A percentile compares a stretch with the other conserved stretches of the same genome.
These are phyloP conservation scores for Ophiostoma piceae DNA, from an alignment of 2,329 filamentous ascomycete species.

Conservation along the genomic window DNA sequence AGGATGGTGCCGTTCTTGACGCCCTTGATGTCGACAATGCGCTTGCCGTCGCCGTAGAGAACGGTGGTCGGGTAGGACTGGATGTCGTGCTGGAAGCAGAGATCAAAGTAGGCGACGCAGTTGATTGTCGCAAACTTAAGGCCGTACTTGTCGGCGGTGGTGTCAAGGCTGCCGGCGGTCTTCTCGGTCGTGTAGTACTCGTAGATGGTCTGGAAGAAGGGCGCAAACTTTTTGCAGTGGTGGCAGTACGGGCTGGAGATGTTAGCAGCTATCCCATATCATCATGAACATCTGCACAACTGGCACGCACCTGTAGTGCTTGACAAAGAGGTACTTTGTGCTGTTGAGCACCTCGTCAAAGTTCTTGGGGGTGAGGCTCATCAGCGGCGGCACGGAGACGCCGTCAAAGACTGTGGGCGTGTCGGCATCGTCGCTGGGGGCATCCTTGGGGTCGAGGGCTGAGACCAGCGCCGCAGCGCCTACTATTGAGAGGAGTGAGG, in stretches of 20 bases:
- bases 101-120: conserved; percentile 75
- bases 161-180: conserved; percentile 47
- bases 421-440: conserved; percentile 36
- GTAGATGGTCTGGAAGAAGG: conserved; percentile 85
- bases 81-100: conserved; percentile 66
- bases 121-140: conserved; percentile 84
- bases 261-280: neutral
- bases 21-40: conserved; percentile 59
- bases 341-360: conserved; percentile 53
- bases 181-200: conserved; percentile 92
- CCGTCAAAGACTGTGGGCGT: conserved; percentile 60
- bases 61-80: conserved; percentile 68
- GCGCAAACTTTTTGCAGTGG: conserved; percentile 75
- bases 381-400: conserved; percentile 59
- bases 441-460: conserved; percentile 29
- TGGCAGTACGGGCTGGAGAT: conserved; percentile 51
- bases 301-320: conserved; percentile 61
- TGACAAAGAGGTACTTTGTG: conserved; percentile 51
- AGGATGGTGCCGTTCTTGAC: conserved; percentile 61
- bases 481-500: conserved; percentile 44
- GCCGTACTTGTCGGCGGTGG: conserved; percentile 77
- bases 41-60: conserved; percentile 73
- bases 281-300: conserved; percentile 6
- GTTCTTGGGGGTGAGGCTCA: conserved; percentile 54
- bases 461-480: conserved; percentile 41